phyloP scores from a whole-genome alignment of 139 green algal species.

The Chlorella vulgaris region DNA sequence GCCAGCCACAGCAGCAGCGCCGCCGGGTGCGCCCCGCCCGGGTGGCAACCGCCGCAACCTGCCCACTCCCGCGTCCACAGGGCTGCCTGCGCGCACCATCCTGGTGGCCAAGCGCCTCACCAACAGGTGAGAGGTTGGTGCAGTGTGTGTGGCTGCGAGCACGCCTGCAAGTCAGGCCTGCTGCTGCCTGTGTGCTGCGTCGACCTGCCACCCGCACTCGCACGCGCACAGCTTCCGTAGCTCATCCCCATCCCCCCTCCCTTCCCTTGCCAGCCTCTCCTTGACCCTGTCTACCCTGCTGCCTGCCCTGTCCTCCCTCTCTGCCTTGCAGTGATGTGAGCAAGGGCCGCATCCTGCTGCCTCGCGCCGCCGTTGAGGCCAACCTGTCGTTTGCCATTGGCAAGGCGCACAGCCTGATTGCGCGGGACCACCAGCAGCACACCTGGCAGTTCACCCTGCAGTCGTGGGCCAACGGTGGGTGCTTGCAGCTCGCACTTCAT shows the following conservation, averaged over 20 bases:
- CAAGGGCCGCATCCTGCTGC: constrained; percentile 64
- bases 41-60: neutral
- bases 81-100: constrained; percentile 55
- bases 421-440: constrained; percentile 42
- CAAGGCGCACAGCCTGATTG: constrained; percentile 47
- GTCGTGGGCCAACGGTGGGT: constrained; percentile 74
- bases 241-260: neutral
- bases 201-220: neutral
- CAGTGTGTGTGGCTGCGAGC: neutral
- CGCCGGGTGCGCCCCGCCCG: neutral
- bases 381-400: constrained; percentile 58
- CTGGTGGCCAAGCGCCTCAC: constrained; percentile 81
- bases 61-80: constrained; percentile 41
- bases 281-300: neutral
- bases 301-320: neutral
- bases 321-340: constrained; percentile 53
- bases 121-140: constrained; percentile 43
- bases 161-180: too few relatives aligned
- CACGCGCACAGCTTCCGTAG: neutral
- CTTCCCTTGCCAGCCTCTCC: neutral
- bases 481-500: too few relatives aligned
- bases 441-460: constrained; percentile 65
- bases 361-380: constrained; percentile 52
- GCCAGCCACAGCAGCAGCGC: neutral
- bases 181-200: too few relatives aligned